These are phyloP conservation scores for Thalassia testudinum DNA, from an alignment of 116 monocot species.

Conservation along the genomic window DNA sequence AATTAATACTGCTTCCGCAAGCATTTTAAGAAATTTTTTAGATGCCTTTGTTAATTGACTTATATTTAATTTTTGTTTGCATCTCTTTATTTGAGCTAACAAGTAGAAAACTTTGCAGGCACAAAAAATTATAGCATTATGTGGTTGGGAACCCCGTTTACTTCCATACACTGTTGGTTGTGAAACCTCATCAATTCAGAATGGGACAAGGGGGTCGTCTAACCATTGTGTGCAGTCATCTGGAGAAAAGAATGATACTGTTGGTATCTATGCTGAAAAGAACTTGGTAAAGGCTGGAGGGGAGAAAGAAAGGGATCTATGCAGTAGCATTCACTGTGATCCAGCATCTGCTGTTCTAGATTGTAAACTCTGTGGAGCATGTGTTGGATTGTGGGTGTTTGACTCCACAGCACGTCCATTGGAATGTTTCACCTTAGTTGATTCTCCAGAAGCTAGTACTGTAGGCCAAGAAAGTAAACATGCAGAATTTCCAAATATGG, in stretches of 20 bases:
- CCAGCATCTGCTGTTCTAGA: constrained; percentile 65
- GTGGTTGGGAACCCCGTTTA: constrained; percentile 84
- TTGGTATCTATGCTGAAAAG: constrained; percentile 17
- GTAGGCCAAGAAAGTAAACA: too few relatives aligned
- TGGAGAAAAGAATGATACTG: constrained; percentile 10
- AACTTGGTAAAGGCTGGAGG: constrained; percentile 8
- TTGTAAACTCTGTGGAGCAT: constrained; percentile 76
- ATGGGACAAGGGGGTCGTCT: constrained; percentile 1
- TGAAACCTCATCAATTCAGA: constrained; percentile 9
- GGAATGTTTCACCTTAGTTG: constrained; percentile 46
- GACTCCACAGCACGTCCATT: constrained; percentile 38
- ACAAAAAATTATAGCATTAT: constrained; percentile 61
- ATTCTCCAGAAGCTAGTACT: constrained; percentile 15
- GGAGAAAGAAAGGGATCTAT: constrained; percentile 2
- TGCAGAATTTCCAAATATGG: too few relatives aligned
- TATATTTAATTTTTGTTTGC: not conserved
- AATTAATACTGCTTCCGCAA: too few relatives aligned
- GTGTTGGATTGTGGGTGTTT: constrained; percentile 84
- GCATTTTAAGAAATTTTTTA: too few relatives aligned
- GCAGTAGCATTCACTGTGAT: constrained; percentile 25
- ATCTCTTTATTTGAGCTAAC: not conserved
- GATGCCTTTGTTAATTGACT: too few relatives aligned
- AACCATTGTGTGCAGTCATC: constrained; percentile 13
- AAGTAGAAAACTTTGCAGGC: constrained; percentile 26
- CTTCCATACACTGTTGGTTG: constrained; percentile 75